Evolutionary conservation across 176 grass and related monocot genomes (phyloP), one percentile per base, ranked within the genome.

Genomic region (Lolium multiflorum): DNA sequence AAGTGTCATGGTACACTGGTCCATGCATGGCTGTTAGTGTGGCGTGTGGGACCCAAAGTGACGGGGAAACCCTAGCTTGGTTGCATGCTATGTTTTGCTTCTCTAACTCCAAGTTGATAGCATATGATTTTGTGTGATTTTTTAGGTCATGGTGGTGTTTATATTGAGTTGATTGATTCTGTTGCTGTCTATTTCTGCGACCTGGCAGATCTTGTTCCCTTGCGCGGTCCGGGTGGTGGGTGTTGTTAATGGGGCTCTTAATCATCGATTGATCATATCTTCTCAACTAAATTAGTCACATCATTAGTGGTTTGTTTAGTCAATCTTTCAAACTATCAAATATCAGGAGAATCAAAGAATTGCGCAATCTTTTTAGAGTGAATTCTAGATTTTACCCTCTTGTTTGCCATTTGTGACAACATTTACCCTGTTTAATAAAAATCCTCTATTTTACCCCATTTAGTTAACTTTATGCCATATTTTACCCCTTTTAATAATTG

Each of bases 181-280:
- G 80, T 74, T 83, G 66, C 43, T 84, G 80, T 61, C 67, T 8
- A 65, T 79, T 80, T 80, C 39, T 66, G 59, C 70, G n/a, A 77
- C 82, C 89, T 91, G 85, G 77, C 89, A 85, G 52, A 88, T 85
- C 70, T 85, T 91, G 77, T 88, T 88, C 43, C 54, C 76, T 85
- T 77, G 77, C 26, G 70, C 56, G 44, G 66, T 71, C 75, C 43
- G 57, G 80, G 83, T 87, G 80, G 84, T 83, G 38, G 47, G 80
- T 87, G 4, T 67, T 18, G 21, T 85, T 85, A 77, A 86, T 77
- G 55, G 61, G 39, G 21, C 51, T 52, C 21, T 50, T 91, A 84
- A 76, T 91, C 49, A 79, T 84, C 57, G 67, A 70, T 82, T 57
- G 87, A 48, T 68, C 31, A 55, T 13, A 25, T 52, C 77, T 25